phyloP scores from a whole-genome alignment of 768 basidiomycete species.

The Termitomyces sp. region DNA sequence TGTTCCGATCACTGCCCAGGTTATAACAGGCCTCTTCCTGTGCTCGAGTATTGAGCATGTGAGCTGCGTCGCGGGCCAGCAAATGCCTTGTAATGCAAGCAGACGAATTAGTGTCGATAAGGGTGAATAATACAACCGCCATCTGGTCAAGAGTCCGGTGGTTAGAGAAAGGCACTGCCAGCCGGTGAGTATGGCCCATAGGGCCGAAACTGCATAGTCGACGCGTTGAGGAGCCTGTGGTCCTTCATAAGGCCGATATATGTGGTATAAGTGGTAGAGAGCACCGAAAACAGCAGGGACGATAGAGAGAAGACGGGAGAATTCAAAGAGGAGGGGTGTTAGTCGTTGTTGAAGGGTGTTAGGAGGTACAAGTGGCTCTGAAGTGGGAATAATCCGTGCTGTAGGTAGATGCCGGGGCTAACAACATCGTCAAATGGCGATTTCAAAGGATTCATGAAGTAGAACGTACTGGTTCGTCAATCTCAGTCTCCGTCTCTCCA shows the following conservation, averaged over 20 bases:
- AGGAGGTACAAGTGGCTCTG: constrained; percentile 46
- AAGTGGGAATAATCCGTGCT: constrained; percentile 50
- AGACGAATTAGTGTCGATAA: constrained; percentile 87
- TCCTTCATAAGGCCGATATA: constrained; percentile 37
- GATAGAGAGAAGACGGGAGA: constrained; percentile 63
- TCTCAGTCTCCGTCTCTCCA: constrained; percentile 77
- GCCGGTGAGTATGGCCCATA: constrained; percentile 83
- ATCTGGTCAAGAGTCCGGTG: constrained; percentile 83
- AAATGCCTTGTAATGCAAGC: constrained; percentile 90
- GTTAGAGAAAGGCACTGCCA: constrained; percentile 86
- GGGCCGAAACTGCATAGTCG: constrained; percentile 61
- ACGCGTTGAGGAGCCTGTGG: constrained; percentile 39
- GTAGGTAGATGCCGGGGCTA: constrained; percentile 68
- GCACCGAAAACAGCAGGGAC: constrained; percentile 70
- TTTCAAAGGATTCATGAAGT: not conserved
- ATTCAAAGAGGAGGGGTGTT: constrained; percentile 63
- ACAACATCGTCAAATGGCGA: not conserved
- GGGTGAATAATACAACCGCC: constrained; percentile 88
- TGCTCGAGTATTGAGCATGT: constrained; percentile 74
- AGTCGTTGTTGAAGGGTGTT: constrained; percentile 39
- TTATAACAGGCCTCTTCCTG: constrained; percentile 68
- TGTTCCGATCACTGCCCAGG: constrained; percentile 88
- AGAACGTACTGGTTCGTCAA: constrained; percentile 65
- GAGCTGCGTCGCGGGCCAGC: constrained; percentile 91
- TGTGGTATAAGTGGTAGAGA: constrained; percentile 44